Base-by-base conservation (phyloP, 352 stramenopile species). In the Phytophthora pseudosyringae region DNA sequence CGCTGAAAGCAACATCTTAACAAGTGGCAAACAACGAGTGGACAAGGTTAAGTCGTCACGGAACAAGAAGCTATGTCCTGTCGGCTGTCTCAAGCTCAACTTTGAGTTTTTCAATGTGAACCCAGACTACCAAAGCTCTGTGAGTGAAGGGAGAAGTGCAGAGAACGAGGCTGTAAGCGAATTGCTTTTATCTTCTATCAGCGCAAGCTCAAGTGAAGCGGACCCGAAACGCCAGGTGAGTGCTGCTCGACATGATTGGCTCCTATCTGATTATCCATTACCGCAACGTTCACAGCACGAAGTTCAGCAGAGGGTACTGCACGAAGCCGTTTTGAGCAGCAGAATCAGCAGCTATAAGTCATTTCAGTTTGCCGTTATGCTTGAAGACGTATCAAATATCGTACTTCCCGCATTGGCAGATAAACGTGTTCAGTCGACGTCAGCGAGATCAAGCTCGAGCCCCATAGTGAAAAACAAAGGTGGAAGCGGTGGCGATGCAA, bases 321-420 rank as follows among this genome's bases (percentile, higher is more conserved):
- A 25, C n/a, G 15, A 25, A 53, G 15, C 2, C 28, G 15, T n/a
- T 29, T 44, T 53, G 46, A 39, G 29, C n/a, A 16, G 16, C 29
- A 50, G 25, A 3, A 50, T 18, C 4, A 10, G 21, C 29, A 31
- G 4, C 11, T 50, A 50, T 8, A 50, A 38, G 13, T 45, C 36
- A 6, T 61, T 77, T n/a, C 59, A 77, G 26, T 57, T 77, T 38
- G 65, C 55, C 1, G 41, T 75, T 25, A 72, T 75, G 56, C 28
- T 75, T 26, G 69, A 69, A 36, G 38, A 25, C 18, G 35, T 55
- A 28, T 55, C 44, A 21, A 51, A 41, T 13, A 15, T 33, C 6
- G 25, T 1, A 5, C 3, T 18, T 25, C 28, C 25, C 1, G 13
- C 16, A 13, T 56, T 56, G 32, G 21, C 32, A 4, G 33, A 56